Evolutionary conservation across 2,329 filamentous ascomycete genomes (phyloP).

Genomic region (Aspergillus oerlinghausenensis): DNA sequence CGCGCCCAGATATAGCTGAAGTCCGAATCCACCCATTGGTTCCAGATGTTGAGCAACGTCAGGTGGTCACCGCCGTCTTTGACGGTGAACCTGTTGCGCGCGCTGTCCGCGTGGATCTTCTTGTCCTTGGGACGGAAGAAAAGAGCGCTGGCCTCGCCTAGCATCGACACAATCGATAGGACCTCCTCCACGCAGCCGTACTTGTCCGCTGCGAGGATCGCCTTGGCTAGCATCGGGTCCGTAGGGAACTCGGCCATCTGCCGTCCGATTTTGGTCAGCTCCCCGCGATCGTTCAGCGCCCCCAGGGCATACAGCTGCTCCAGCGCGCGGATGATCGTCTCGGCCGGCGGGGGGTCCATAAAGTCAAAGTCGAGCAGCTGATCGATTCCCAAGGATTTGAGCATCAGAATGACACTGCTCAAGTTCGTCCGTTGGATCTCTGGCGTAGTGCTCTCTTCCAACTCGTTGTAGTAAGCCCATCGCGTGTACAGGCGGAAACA

Average conservation of each 20-base stretch:
- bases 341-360: constrained; percentile 86
- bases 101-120: constrained; percentile 91
- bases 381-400: constrained; percentile 89
- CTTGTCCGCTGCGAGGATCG: constrained; percentile 81
- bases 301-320: constrained; percentile 90
- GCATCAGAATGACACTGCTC: constrained; percentile 73
- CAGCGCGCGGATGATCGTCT: constrained; percentile 81
- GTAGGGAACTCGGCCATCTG: constrained; percentile 96
- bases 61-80: constrained; percentile 88
- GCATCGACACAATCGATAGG: constrained; percentile 88
- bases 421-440: constrained; percentile 92
- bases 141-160: constrained; percentile 79
- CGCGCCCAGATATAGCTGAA: constrained; percentile 82
- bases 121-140: constrained; percentile 97
- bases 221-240: constrained; percentile 85
- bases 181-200: constrained; percentile 93
- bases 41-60: constrained; percentile 87
- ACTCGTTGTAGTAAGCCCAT: constrained; percentile 89
- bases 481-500: constrained; percentile 93
- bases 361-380: constrained; percentile 93
- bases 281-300: constrained; percentile 80
- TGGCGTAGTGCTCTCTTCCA: constrained; percentile 85
- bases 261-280: constrained; percentile 82
- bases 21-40: constrained; percentile 90
- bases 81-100: constrained; percentile 80